Percentiles rank a stretch among this genome's conserved stretches.
These are phyloP conservation scores for Colletotrichum sp. DNA, from an alignment of 2,329 filamentous ascomycete genomes.

Conservation along the genomic window DNA sequence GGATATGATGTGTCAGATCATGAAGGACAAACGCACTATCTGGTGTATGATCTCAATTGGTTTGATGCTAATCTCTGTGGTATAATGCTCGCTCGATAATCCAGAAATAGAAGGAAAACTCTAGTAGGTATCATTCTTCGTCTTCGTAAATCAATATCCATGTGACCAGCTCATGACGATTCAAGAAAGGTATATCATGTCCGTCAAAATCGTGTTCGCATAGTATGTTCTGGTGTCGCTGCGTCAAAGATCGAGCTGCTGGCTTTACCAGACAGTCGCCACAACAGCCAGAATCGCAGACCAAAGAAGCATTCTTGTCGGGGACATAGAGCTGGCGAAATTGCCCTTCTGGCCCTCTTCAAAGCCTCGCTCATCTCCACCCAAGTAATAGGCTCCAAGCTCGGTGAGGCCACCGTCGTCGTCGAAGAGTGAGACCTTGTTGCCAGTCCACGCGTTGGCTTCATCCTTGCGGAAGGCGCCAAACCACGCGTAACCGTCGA, in stretches of 20 bases:
- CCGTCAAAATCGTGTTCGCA: background rate
- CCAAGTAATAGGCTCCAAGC: slow-evolving; percentile 41
- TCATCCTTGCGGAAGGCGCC: slow-evolving; percentile 41
- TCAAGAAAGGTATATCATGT: background rate
- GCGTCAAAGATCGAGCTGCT: background rate
- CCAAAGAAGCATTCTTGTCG: background rate
- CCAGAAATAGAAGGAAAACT: background rate
- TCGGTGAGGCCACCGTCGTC: slow-evolving; percentile 40
- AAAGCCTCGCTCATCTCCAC: slow-evolving; percentile 42
- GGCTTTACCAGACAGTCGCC: background rate
- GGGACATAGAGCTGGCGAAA: background rate
- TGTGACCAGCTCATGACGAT: background rate
- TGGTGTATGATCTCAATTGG: background rate
- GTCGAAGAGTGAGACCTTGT: slow-evolving; percentile 40
- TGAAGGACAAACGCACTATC: background rate
- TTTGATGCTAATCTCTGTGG: background rate
- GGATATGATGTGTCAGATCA: accelerated
- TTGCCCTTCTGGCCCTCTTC: slow-evolving; percentile 29
- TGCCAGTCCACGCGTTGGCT: slow-evolving; percentile 43
- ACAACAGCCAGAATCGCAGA: background rate
- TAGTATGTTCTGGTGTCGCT: background rate
- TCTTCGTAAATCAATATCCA: background rate
- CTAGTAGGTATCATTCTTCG: background rate
- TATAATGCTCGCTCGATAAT: background rate
- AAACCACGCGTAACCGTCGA: slow-evolving; percentile 46